A percentile compares a stretch with the other conserved stretches of the same genome.
These are phyloP conservation scores for Thraustochytrium sp. DNA, from an alignment of 352 stramenopile genomes.

Conservation along the genomic window DNA sequence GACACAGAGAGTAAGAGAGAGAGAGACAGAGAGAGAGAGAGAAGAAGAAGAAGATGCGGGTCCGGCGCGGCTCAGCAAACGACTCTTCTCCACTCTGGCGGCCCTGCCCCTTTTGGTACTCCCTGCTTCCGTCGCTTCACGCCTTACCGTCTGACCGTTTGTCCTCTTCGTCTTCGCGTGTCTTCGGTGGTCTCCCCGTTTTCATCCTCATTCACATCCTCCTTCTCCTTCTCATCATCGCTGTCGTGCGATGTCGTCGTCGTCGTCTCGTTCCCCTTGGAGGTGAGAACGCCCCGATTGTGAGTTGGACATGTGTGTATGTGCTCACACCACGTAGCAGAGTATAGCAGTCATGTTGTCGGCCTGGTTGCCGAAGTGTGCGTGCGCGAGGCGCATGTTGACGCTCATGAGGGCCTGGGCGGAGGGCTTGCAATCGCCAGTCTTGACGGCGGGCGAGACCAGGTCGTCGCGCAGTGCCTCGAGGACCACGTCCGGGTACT, in stretches of 20 bases:
- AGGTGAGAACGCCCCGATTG: background rate
- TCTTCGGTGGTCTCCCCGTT: too few species aligned
- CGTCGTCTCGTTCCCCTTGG: background rate
- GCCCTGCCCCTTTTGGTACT: too few species aligned
- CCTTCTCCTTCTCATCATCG: background rate
- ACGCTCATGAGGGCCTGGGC: slow-evolving; percentile 57
- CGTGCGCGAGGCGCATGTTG: slow-evolving; percentile 61
- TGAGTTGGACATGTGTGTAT: too few species aligned
- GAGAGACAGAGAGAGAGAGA: too few species aligned
- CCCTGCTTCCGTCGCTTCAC: too few species aligned
- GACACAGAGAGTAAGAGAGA: too few species aligned
- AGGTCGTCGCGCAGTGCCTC: slow-evolving; percentile 53
- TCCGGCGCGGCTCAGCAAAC: too few species aligned
- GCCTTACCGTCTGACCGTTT: too few species aligned
- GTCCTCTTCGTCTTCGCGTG: too few species aligned
- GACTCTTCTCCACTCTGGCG: too few species aligned
- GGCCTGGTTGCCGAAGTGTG: slow-evolving; percentile 68
- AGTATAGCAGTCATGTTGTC: slow-evolving; percentile 80
- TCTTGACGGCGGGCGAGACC: slow-evolving; percentile 17
- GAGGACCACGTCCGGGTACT: slow-evolving; percentile 63
- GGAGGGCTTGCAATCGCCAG: slow-evolving; percentile 49
- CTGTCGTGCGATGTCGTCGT: background rate
- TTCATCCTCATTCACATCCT: too few species aligned
- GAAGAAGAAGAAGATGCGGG: too few species aligned
- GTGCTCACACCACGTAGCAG: slow-evolving; percentile 50